phyloP scores from a whole-genome alignment of 257 asterid species.

The Paraleonurus japonicus region DNA sequence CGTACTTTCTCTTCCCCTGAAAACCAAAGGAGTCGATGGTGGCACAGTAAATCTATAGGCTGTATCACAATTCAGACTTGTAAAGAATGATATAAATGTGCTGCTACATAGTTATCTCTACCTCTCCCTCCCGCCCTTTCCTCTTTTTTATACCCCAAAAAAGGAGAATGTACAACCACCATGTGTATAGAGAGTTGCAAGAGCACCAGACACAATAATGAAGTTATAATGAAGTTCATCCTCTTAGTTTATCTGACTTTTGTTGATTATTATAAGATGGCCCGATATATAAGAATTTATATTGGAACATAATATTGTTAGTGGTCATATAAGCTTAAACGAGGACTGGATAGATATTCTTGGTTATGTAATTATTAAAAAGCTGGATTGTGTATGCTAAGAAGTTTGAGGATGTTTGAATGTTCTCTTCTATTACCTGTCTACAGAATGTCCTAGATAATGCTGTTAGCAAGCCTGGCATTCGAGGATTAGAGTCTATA shows the following conservation, averaged over 20 bases:
- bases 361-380: slow-evolving; percentile 8
- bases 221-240: not conserved
- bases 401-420: slow-evolving; percentile 2
- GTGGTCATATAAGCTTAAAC: slow-evolving; percentile 1
- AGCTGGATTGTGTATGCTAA: slow-evolving; percentile 3
- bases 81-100: not conserved
- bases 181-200: slow-evolving; percentile 4
- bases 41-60: not conserved
- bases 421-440: slow-evolving; percentile 22
- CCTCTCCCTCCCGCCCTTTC: not conserved
- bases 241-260: not conserved
- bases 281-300: not conserved
- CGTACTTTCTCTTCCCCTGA: not conserved
- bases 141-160: not conserved
- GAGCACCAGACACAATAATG: not conserved
- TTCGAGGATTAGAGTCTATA: slow-evolving; percentile 44
- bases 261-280: not conserved
- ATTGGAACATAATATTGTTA: not conserved
- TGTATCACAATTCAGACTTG: not conserved
- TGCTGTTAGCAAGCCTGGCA: slow-evolving; percentile 30
- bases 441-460: slow-evolving; percentile 38
- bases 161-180: slow-evolving; percentile 21
- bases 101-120: not conserved
- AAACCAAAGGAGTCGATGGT: slow-evolving; percentile 11
- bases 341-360: not conserved